Base-by-base conservation (phyloP, 495 filamentous ascomycete genomes). In the Neurospora sp. region DNA sequence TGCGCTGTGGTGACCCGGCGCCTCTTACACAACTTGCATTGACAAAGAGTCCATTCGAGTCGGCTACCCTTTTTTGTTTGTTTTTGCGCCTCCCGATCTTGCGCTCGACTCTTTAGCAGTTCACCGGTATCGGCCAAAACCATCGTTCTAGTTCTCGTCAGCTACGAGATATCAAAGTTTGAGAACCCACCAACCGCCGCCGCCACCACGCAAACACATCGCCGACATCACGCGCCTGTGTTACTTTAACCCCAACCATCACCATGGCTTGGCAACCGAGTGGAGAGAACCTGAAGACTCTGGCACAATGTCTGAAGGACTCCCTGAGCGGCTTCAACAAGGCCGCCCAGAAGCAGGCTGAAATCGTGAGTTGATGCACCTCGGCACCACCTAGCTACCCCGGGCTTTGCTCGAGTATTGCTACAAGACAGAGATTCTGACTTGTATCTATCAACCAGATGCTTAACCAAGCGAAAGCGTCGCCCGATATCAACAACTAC, bases 401-500 rank as follows among this genome's bases (percentile, higher is more conserved):
- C 59, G 38, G 27, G 73, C 74, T 45, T 40, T 41, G 70, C 53
- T 73, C 20, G 70, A 27, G 38, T 10, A 71, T 22, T 44, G 69
- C 27, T 20, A 14, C 2, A 27, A 41, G 65, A 69, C 44, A 40
- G 69, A 42, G 18, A 45, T 73, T 72, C 81, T 82, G 74, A 83
- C 75, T 44, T 42, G 68, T 74, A 40, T 69, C 69, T 35, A 35
- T 37, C 44, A 39, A 73, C 71, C 79, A 99, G 96, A 96, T 98
- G 94, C 92, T 99, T 76, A 86, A 89, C 71, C 92, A 96, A 85
- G 96, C 96, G 42, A 95, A 94, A 80, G 84, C 88, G 16, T 96
- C 91, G 18, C 95, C 95, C 9, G 95, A 98, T 81, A 93, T 98
- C 85, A 93, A 95, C 83, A 98, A 98, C 82, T 99, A 99, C 80